Evolutionary conservation across 331 rosid genomes (phyloP).

Genomic region (Telfairia occidentalis): DNA sequence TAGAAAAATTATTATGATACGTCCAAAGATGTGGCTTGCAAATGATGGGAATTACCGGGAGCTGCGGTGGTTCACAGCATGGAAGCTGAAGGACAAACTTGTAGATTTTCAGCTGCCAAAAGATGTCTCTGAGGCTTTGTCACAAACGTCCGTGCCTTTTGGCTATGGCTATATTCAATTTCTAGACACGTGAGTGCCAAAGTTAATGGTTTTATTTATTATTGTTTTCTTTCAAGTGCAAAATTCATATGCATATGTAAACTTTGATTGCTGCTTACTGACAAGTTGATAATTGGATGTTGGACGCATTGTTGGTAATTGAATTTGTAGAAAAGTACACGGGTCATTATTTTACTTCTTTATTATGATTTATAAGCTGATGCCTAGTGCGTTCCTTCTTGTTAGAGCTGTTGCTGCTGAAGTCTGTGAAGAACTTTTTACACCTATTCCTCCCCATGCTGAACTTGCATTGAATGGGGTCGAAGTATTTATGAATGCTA

Average conservation of each 20-base stretch:
- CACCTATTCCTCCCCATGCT: conserved; percentile 77
- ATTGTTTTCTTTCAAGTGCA: not conserved
- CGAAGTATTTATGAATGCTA: conserved; percentile 95
- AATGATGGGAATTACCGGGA: conserved; percentile 95
- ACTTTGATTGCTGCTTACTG: not conserved
- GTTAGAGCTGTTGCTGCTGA: conserved; percentile 89
- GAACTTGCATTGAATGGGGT: conserved; percentile 94
- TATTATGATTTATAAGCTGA: not conserved
- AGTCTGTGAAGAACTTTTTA: conserved; percentile 86
- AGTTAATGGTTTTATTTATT: not conserved
- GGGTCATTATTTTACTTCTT: not conserved
- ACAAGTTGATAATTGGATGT: not conserved
- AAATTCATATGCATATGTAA: not conserved
- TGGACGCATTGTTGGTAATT: not conserved
- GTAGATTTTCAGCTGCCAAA: conserved; percentile 62
- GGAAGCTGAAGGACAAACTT: conserved; percentile 65
- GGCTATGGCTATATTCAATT: conserved; percentile 85
- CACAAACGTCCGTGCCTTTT: conserved; percentile 64
- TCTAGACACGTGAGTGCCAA: conserved; percentile 61
- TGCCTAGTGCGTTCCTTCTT: conserved; percentile 14
- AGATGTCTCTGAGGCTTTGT: conserved; percentile 47
- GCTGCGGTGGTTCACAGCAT: conserved; percentile 89
- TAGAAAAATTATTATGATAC: conserved; percentile 71
- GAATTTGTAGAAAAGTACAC: not conserved
- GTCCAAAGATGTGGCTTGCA: conserved; percentile 90